Evolutionary conservation across 352 stramenopile genomes (phyloP), one percentile per base, ranked within the genome.

Genomic region (Globisporangium radiosum): DNA sequence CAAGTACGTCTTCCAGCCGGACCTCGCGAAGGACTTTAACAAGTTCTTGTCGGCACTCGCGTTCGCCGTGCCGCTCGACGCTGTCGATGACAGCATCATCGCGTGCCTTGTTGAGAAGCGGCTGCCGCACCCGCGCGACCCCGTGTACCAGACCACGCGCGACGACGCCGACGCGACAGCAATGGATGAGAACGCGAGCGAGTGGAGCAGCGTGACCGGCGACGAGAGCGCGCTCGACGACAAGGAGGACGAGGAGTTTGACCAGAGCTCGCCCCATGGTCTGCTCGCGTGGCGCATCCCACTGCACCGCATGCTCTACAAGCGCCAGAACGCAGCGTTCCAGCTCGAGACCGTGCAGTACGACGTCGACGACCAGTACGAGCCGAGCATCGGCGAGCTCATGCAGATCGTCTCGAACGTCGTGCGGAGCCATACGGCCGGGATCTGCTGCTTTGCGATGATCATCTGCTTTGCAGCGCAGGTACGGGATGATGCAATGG

Each of bases 121-220:
- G 5, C 62, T 95, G 4, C 73, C 77, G 1, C 79, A 81, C 40
- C 85, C 85, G 7, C 55, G 85, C 33, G 66, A 87, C 17, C 38
- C 40, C 38, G 57, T 71, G 1, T 54, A 60, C 1, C 67, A 66
- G 43, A 42, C 48, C 7, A 65, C 68, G 9, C 42, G 65, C 38
- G 65, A 63, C 14, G 71, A 85, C 6, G 70, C 43, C 2, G 67
- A 77, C 0, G 76, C 68, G 40, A 3, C 25, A 33, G 25, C 25
- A 33, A 72, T 70, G 43, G 81, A 94, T 45, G 84, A 94, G 45
- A 72, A 67, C 44, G 83, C 77, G 39, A 93, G 83, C 40, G 85
- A 95, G 56, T 88, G 85, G 73, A 95, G 81, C 54, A 95, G 85
- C 63, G 84, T 92, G 6, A 93, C 83, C 0, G 85, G 81, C 8